phyloP scores from a whole-genome alignment of 163 green algal species.

The Smithsoniella earleae region DNA sequence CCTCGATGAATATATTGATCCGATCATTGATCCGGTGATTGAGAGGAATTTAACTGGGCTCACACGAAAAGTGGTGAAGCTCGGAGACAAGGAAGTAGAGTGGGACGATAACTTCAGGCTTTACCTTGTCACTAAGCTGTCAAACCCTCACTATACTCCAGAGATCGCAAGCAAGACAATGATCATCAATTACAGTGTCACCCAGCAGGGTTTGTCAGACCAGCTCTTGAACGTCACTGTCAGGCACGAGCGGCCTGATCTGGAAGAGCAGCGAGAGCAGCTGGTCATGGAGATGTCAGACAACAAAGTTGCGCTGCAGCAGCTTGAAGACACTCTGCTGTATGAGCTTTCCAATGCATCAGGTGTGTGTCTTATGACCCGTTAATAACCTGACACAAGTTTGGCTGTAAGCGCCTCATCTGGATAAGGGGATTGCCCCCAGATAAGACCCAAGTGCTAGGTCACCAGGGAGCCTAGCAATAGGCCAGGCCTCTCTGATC shows the following conservation, averaged over 20 bases:
- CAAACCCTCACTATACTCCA: conserved; percentile 75
- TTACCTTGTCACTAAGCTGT: conserved; percentile 78
- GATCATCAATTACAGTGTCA: conserved; percentile 88
- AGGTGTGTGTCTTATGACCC: conserved; percentile 29
- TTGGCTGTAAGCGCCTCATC: too few species aligned
- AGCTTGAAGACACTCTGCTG: conserved; percentile 77
- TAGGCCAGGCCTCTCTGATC: too few species aligned
- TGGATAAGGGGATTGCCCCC: too few species aligned
- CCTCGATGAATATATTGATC: conserved; percentile 82
- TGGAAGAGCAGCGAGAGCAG: conserved; percentile 63
- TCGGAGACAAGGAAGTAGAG: conserved; percentile 87
- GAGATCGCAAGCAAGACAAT: conserved; percentile 79
- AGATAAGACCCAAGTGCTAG: too few species aligned
- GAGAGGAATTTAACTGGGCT: conserved; percentile 61
- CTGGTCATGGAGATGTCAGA: conserved; percentile 71
- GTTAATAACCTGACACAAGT: background rate
- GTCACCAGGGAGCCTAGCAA: too few species aligned
- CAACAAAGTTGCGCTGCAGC: conserved; percentile 66
- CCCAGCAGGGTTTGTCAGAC: conserved; percentile 66
- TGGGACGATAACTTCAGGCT: conserved; percentile 81
- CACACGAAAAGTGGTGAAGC: conserved; percentile 51
- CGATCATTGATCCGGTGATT: conserved; percentile 79
- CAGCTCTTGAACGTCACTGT: conserved; percentile 81
- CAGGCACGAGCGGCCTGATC: conserved; percentile 64
- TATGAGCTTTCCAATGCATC: conserved; percentile 65